phyloP scores from a whole-genome alignment of 108 stramenopile genomes.

The Cyclotella baltica region DNA sequence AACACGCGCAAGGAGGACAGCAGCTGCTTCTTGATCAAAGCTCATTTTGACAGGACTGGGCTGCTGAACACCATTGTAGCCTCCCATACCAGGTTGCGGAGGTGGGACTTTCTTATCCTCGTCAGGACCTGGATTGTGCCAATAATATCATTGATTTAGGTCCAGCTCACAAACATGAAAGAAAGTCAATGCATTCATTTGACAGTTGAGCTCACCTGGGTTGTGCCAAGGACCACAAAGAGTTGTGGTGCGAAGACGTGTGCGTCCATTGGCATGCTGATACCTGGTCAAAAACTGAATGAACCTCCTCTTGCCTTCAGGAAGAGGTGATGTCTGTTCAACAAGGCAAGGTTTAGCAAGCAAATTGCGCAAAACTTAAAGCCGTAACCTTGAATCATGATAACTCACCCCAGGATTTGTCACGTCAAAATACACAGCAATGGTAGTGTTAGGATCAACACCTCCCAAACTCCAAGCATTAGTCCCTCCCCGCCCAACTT shows the following conservation, averaged over 20 bases:
- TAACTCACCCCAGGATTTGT: slow-evolving; percentile 74
- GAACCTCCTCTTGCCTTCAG: slow-evolving; percentile 88
- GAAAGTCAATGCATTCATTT: no score
- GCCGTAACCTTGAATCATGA: neutral
- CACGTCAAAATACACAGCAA: slow-evolving; percentile 99
- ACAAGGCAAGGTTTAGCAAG: neutral
- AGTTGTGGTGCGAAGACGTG: slow-evolving; percentile 95
- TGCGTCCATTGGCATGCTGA: slow-evolving; percentile 92
- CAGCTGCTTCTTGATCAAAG: slow-evolving; percentile 99
- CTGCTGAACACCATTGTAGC: slow-evolving; percentile 50
- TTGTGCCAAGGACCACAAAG: slow-evolving; percentile 95
- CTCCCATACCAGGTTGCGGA: slow-evolving; percentile 49
- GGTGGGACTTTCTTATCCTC: slow-evolving; percentile 48
- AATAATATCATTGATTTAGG: no score
- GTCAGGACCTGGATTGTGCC: slow-evolving; percentile 77
- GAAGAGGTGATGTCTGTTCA: slow-evolving; percentile 71
- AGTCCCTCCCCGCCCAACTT: slow-evolving; percentile 97
- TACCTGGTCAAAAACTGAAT: slow-evolving; percentile 99
- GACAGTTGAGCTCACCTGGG: no score
- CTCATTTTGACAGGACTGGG: slow-evolving; percentile 78
- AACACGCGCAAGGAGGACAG: slow-evolving; percentile 95
- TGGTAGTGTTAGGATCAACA: slow-evolving; percentile 93
- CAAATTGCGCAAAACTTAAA: neutral
- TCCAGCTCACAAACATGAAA: no score
- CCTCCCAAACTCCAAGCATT: slow-evolving; percentile 98